These are phyloP conservation scores for Dothidotthia symphoricarpi DNA, from an alignment of 2,329 filamentous ascomycete genomes.

Conservation along the genomic window DNA sequence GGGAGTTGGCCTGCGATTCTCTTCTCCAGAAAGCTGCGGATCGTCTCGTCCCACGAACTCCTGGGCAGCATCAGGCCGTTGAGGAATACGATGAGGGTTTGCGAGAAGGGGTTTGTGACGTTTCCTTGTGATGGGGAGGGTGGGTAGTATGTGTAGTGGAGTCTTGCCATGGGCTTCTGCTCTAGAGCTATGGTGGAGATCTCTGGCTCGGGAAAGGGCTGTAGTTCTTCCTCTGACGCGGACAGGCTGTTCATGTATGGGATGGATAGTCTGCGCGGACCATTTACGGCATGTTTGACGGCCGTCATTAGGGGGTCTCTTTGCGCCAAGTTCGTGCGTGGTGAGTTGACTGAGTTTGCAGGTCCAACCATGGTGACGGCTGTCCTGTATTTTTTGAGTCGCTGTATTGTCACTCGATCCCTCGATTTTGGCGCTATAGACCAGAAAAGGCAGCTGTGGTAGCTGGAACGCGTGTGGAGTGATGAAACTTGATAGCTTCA, in stretches of 20 bases:
- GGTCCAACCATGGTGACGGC: constrained; percentile 6
- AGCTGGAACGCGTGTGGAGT: too few relatives aligned
- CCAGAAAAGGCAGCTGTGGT: too few relatives aligned
- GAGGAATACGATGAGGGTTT: constrained; percentile 45
- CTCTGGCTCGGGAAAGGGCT: constrained; percentile 32
- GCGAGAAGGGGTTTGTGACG: constrained; percentile 34
- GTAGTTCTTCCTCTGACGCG: constrained; percentile 30
- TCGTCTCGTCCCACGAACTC: constrained; percentile 40
- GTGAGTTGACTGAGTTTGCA: constrained; percentile 13
- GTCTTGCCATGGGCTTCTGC: constrained; percentile 27
- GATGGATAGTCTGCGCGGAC: not conserved
- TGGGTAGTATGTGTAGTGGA: constrained; percentile 39
- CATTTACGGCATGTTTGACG: constrained; percentile 3
- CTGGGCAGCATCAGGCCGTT: constrained; percentile 47
- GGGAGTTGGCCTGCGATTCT: constrained; percentile 20
- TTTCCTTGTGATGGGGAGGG: constrained; percentile 23
- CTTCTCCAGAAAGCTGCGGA: constrained; percentile 32
- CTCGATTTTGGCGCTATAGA: too few relatives aligned
- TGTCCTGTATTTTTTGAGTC: constrained; percentile 11
- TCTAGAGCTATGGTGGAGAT: constrained; percentile 29
- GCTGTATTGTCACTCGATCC: not conserved
- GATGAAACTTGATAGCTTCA: too few relatives aligned
- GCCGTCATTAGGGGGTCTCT: constrained; percentile 1
- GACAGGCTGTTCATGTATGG: constrained; percentile 10
- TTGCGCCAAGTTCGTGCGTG: constrained; percentile 11